Conservation (phyloP, 1,139 yeast genomes). For the Lodderomyces orthopsilosis region DNA sequence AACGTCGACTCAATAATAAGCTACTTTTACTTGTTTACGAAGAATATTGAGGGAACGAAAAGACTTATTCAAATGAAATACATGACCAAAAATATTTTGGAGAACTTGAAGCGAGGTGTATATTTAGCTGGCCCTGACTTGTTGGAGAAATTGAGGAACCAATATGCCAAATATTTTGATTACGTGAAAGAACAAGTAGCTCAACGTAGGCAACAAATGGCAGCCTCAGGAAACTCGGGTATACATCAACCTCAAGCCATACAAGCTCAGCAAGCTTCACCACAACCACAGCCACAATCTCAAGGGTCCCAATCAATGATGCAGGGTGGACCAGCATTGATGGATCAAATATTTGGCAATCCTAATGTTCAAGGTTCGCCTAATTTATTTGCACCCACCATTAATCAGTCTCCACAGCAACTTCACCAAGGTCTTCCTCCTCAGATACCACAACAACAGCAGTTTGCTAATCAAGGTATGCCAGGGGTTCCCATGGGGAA, state of each 20-base stretch:
- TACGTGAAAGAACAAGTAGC: conserved; percentile 56
- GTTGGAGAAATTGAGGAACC: conserved; percentile 65
- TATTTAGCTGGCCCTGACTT: conserved; percentile 68
- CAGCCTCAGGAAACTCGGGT: not conserved
- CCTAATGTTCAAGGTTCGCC: conserved; percentile 13
- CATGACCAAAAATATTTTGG: conserved; percentile 75
- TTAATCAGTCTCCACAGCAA: conserved; percentile 9
- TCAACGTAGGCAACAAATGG: conserved; percentile 32
- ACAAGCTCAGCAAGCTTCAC: conserved; percentile 12
- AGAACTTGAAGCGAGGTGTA: conserved; percentile 58
- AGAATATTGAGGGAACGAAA: conserved; percentile 71
- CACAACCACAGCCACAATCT: conserved; percentile 11
- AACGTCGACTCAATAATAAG: conserved; percentile 76
- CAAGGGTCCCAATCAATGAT: conserved; percentile 6
- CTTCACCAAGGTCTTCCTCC: conserved; percentile 15
- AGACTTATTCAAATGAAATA: conserved; percentile 74
- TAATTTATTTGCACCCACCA: conserved; percentile 6
- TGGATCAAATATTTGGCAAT: conserved; percentile 21
- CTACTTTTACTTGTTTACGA: conserved; percentile 70
- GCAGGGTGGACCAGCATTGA: conserved; percentile 9
- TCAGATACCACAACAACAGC: conserved; percentile 15
- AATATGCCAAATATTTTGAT: conserved; percentile 71
- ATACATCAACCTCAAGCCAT: not conserved
- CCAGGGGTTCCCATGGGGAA: not conserved
- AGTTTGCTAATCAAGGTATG: not conserved